Evolutionary conservation across 192 early-diverging fungal genomes (phyloP).

Genomic region (Lobosporangium transversale): DNA sequence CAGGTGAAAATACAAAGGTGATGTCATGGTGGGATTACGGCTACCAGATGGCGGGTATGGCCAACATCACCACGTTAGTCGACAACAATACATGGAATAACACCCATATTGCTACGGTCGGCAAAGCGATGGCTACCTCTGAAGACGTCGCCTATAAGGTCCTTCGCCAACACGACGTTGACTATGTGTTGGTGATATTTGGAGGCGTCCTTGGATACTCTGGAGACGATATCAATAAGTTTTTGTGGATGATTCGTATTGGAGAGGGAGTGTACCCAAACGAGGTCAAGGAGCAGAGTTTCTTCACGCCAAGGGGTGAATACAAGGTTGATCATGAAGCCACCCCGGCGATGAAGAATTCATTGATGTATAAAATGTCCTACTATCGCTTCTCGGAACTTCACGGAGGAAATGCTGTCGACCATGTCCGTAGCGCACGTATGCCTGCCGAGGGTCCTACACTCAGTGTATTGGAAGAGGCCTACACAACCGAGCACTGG

Average conservation of each 20-base stretch:
- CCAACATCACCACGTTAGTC: constrained; percentile 94
- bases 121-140: constrained; percentile 88
- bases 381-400: constrained; percentile 96
- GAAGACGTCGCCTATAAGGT: constrained; percentile 95
- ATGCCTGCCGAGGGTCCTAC: constrained; percentile 83
- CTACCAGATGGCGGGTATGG: constrained; percentile 99
- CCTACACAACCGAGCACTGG: constrained; percentile 94
- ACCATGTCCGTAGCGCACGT: constrained; percentile 84
- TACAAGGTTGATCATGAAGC: constrained; percentile 94
- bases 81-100: constrained; percentile 99
- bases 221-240: constrained; percentile 99
- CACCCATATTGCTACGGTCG: constrained; percentile 99
- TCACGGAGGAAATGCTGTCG: constrained; percentile 78
- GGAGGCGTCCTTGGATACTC: constrained; percentile 97
- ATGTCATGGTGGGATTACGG: constrained; percentile 99
- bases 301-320: constrained; percentile 90
- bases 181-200: constrained; percentile 97
- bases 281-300: constrained; percentile 87
- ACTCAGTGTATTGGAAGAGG: constrained; percentile 91
- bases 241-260: constrained; percentile 99
- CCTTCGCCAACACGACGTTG: constrained; percentile 92
- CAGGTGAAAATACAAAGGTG: constrained; percentile 89
- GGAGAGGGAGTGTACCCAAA: constrained; percentile 97
- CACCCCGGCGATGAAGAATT: constrained; percentile 88
- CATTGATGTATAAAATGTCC: constrained; percentile 96